A percentile compares a stretch with the other conserved stretches of the same genome.
phyloP scores from a whole-genome alignment of 2,329 filamentous ascomycete species.

The Lasiodiplodia sp. region DNA sequence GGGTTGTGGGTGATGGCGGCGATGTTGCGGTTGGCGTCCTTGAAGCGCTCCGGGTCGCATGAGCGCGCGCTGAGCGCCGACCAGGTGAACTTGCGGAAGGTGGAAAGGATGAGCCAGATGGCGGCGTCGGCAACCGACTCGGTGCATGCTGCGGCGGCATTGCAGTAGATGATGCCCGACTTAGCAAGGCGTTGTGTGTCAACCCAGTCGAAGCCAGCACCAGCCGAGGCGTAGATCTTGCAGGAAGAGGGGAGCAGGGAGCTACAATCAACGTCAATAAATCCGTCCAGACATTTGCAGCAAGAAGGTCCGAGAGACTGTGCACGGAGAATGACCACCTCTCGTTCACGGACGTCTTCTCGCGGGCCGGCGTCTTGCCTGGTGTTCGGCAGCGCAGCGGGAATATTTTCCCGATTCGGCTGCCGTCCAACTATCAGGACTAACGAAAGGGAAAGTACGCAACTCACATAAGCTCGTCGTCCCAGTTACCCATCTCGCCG shows the following conservation, averaged over 20 bases:
- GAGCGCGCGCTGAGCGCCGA: constrained; percentile 33
- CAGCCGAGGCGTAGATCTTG: constrained; percentile 66
- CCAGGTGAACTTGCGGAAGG: constrained; percentile 54
- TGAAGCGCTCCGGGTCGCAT: constrained; percentile 31
- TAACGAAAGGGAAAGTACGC: neutral
- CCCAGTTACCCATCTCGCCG: constrained; percentile 70
- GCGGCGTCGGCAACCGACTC: constrained; percentile 75
- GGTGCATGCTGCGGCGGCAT: constrained; percentile 59
- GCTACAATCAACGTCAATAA: constrained; percentile 9
- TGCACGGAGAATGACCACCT: neutral
- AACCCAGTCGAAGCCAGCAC: constrained; percentile 70
- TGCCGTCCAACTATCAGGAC: neutral
- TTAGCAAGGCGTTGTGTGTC: constrained; percentile 63
- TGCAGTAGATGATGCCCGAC: constrained; percentile 55
- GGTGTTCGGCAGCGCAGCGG: constrained; percentile 4
- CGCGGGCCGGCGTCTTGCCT: too few species aligned
- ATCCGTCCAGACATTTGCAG: neutral
- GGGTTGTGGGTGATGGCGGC: constrained; percentile 36
- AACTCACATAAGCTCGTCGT: constrained; percentile 61
- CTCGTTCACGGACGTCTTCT: too few species aligned
- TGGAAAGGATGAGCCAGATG: constrained; percentile 64
- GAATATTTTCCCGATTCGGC: constrained; percentile 29
- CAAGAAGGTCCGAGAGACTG: neutral
- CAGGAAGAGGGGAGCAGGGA: constrained; percentile 60
- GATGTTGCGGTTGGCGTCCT: constrained; percentile 31